Evolutionary conservation across 495 filamentous ascomycete genomes (phyloP).

Genomic region (Tricharina praecox): DNA sequence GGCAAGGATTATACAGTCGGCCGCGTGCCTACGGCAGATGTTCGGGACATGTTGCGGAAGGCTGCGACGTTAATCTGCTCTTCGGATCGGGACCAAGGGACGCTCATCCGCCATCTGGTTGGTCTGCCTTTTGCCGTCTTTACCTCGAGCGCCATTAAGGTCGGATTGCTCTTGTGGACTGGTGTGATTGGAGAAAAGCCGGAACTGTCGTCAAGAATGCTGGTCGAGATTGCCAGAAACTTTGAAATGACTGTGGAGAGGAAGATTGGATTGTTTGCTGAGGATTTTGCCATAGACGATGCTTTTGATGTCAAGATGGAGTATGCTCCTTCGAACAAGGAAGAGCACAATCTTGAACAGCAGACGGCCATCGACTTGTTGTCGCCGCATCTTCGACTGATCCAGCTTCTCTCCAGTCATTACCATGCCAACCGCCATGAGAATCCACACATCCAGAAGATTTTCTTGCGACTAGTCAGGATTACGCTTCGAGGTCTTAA

Average conservation of each 20-base stretch:
- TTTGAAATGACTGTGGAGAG: constrained; percentile 72
- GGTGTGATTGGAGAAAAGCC: constrained; percentile 95
- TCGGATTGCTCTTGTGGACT: constrained; percentile 89
- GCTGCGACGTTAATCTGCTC: constrained; percentile 75
- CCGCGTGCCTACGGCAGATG: constrained; percentile 50
- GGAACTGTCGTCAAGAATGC: constrained; percentile 59
- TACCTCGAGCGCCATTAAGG: constrained; percentile 84
- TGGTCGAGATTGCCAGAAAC: constrained; percentile 64
- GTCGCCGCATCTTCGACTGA: constrained; percentile 65
- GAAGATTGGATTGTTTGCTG: constrained; percentile 63
- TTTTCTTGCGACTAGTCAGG: constrained; percentile 63
- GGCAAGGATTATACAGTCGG: constrained; percentile 46
- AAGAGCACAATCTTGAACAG: constrained; percentile 52
- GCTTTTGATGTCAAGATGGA: constrained; percentile 84
- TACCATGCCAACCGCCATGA: constrained; percentile 78
- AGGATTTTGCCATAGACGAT: constrained; percentile 60
- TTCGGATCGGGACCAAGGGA: constrained; percentile 49
- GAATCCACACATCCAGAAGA: constrained; percentile 56
- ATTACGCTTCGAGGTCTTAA: constrained; percentile 56
- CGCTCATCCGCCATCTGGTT: constrained; percentile 71
- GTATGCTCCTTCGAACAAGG: constrained; percentile 77
- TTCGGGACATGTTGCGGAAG: constrained; percentile 61
- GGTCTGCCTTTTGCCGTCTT: constrained; percentile 81
- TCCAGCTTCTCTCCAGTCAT: constrained; percentile 83
- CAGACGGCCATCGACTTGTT: constrained; percentile 61